Percentiles rank a stretch among this genome's conserved stretches.
These are phyloP conservation scores for Aspergillus sp. DNA, from an alignment of 2,329 filamentous ascomycete species.

Conservation along the genomic window DNA sequence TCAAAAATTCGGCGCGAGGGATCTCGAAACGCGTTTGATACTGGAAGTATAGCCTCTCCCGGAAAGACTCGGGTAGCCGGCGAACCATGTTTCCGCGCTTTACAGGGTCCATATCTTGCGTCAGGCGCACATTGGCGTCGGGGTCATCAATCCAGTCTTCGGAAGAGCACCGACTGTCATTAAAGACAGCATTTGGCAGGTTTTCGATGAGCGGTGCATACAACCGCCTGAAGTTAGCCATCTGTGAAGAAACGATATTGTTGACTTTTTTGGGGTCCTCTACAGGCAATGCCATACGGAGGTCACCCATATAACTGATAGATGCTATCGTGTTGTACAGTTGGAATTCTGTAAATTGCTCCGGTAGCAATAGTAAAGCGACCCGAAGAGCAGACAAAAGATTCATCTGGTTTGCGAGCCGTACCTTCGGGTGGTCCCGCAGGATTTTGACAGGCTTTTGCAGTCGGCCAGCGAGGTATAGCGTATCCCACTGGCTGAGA, in stretches of 20 bases:
- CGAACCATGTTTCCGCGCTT: conserved; percentile 96
- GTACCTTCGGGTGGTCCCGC: conserved; percentile 86
- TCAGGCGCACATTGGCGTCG: conserved; percentile 64
- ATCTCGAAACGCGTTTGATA: conserved; percentile 91
- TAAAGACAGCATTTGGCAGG: conserved; percentile 82
- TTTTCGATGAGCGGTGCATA: conserved; percentile 88
- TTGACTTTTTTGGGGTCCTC: conserved; percentile 90
- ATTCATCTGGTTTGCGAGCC: conserved; percentile 94
- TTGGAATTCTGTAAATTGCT: conserved; percentile 79
- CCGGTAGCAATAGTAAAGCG: conserved; percentile 80
- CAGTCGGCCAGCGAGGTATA: conserved; percentile 93
- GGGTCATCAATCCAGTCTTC: conserved; percentile 65
- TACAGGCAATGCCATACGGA: conserved; percentile 87
- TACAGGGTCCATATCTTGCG: conserved; percentile 89
- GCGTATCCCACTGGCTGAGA: conserved; percentile 84
- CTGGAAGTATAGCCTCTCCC: conserved; percentile 87
- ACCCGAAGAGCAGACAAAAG: conserved; percentile 88
- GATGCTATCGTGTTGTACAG: conserved; percentile 89
- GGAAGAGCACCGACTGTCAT: conserved; percentile 60
- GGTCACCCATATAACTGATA: conserved; percentile 91
- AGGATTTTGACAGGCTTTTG: conserved; percentile 99
- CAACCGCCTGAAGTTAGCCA: conserved; percentile 84
- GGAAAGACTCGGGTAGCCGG: conserved; percentile 80
- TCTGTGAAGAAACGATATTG: conserved; percentile 91
- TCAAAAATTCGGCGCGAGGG: conserved; percentile 76